These are phyloP conservation scores for Aspergillus quadricinctus DNA, from an alignment of 2,329 filamentous ascomycete genomes.

Conservation along the genomic window DNA sequence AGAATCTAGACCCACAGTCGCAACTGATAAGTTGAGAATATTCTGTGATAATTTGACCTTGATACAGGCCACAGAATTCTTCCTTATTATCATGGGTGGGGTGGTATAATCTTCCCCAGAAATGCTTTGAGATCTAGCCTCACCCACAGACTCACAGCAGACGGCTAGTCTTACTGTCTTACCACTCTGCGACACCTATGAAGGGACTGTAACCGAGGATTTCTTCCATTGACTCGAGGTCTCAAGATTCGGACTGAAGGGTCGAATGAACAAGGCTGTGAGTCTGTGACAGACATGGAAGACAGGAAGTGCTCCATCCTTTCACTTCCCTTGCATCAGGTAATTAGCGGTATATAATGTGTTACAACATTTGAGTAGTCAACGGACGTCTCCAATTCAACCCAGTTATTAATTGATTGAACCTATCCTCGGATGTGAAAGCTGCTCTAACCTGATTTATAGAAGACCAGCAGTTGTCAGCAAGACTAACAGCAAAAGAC, in stretches of 20 bases:
- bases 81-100: background rate
- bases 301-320: background rate
- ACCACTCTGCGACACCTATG: background rate
- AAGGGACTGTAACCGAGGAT: background rate
- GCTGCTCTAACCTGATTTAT: no score
- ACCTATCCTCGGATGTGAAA: background rate
- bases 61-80: no score
- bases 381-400: no score
- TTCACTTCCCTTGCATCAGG: background rate
- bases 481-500: background rate
- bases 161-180: background rate
- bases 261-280: background rate
- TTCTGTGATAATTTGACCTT: background rate
- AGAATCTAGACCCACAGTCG: background rate
- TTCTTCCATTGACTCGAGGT: background rate
- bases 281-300: background rate
- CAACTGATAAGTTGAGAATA: background rate
- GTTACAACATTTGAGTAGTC: background rate
- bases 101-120: background rate
- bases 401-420: background rate
- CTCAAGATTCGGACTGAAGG: background rate
- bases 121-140: background rate
- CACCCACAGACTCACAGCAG: background rate
- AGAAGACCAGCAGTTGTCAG: background rate
- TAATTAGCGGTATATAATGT: no score